Evolutionary conservation across 2,329 filamentous ascomycete species (phyloP), one percentile per base, ranked within the genome.

Genomic region (Thyridium curvatum): DNA sequence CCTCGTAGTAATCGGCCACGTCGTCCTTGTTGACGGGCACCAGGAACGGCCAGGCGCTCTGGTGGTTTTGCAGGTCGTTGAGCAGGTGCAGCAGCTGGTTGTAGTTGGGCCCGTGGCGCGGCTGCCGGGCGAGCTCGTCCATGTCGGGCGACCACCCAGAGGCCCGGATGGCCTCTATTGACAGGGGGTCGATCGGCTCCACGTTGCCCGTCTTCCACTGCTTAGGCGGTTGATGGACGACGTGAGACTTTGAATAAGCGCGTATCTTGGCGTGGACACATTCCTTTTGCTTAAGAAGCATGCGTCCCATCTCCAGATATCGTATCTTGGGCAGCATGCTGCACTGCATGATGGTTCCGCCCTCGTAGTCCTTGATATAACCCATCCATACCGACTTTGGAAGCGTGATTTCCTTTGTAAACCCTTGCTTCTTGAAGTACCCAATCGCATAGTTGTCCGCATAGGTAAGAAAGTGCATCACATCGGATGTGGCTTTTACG

Each of bases 331-430:
- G 91, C 15, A 98, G 75, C 93, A 98, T 97, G 38, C 85, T 88
- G 56, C 93, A 98, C 66, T 98, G 93, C 93, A 98, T 98, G 45
- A 98, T 94, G 0, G 93, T 98, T 42, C 93, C 93, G 41, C 93
- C 93, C 64, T 98, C 93, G 60, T 98, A 98, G 59, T 98, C 93
- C 59, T 98, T 98, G 69, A 98, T 98, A 54, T 97, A 98, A 3
- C 93, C 93, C 93, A 97, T 97, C 93, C 93, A 98, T 4, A 88
- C 82, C 3, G 83, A 81, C 53, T 82, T 85, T 42, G 93, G 86
- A 1, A 98, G 77, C 0, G 90, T 95, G 47, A 98, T 97, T 53
- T 98, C 91, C 60, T 98, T 98, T 2, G 93, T 97, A 56, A 98
- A 98, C 0, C 93, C 93, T 59, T 98, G 93, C 60, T 98, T 98